Evolutionary conservation across 2,329 filamentous ascomycete genomes (phyloP).

Genomic region (Aspergillus sclerotialis): DNA sequence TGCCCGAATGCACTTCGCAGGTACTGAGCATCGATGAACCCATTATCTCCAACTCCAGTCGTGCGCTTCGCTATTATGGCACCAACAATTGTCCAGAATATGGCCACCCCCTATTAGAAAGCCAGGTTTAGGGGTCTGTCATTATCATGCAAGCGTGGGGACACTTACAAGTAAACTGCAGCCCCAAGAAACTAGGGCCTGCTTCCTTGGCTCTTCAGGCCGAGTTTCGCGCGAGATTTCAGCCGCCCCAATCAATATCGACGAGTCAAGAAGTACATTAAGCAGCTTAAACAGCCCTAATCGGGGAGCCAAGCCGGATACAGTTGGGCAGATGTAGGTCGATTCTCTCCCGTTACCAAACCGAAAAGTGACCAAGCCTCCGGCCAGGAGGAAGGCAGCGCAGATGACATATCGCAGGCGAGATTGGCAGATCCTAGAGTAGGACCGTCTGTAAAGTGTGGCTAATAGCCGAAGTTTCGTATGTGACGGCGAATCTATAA

Average conservation of each 20-base stretch:
- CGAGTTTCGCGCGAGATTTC: constrained; percentile 19
- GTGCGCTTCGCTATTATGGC: constrained; percentile 27
- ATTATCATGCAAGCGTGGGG: neutral
- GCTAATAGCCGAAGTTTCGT: constrained; percentile 10
- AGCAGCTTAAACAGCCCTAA: constrained; percentile 33
- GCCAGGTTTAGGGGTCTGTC: constrained; percentile 4
- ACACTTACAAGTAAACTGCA: constrained; percentile 23
- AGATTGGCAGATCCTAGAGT: constrained; percentile 23
- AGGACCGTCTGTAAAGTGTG: constrained; percentile 23
- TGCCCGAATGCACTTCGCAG: constrained; percentile 33
- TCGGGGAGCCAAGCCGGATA: constrained; percentile 23
- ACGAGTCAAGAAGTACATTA: constrained; percentile 35
- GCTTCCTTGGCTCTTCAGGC: constrained; percentile 17
- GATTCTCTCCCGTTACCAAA: constrained; percentile 33
- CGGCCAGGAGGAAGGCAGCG: constrained; percentile 30
- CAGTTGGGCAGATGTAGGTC: constrained; percentile 44
- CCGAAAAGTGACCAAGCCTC: constrained; percentile 29
- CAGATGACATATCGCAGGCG: constrained; percentile 33
- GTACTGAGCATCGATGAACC: constrained; percentile 31
- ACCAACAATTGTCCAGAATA: constrained; percentile 29
- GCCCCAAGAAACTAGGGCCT: constrained; percentile 19
- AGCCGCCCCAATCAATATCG: constrained; percentile 29
- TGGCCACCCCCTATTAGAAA: constrained; percentile 25
- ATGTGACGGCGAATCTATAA: constrained; percentile 12
- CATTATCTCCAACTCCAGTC: constrained; percentile 32